Percentiles rank a stretch among this genome's conserved stretches.
Conservation (phyloP, 345 rosid species). For the Hibiscus syriacus region DNA sequence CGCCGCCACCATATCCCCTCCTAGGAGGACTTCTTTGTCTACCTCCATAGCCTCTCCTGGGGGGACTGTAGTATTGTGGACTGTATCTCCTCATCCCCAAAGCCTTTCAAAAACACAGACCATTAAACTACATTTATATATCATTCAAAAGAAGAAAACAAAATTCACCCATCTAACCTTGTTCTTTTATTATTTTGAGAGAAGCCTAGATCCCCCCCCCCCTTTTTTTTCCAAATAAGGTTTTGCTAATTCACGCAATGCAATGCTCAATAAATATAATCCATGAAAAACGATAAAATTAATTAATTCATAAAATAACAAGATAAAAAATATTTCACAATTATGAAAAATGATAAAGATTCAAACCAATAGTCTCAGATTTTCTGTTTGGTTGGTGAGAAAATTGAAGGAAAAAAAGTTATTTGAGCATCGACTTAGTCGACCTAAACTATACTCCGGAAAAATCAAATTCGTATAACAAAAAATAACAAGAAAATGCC, state of each 20-base stretch:
- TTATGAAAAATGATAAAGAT: not conserved
- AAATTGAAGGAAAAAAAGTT: not conserved
- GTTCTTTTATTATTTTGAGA: not conserved
- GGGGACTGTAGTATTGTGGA: constrained; percentile 71
- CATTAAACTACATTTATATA: not conserved
- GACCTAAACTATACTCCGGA: not conserved
- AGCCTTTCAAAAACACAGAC: constrained; percentile 10
- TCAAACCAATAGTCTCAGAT: not conserved
- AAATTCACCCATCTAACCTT: not conserved
- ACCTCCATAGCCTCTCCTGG: constrained; percentile 84
- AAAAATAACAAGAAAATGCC: not conserved
- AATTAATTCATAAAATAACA: not conserved
- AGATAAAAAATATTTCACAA: not conserved
- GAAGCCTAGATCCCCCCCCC: not conserved
- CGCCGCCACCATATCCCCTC: constrained; percentile 50
- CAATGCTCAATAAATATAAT: not conserved
- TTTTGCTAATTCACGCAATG: not conserved
- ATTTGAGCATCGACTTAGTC: not conserved
- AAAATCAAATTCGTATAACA: not conserved
- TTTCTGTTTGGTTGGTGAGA: not conserved
- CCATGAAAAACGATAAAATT: not conserved
- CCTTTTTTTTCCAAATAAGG: not conserved
- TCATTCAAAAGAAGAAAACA: not conserved
- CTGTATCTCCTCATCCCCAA: constrained; percentile 85
- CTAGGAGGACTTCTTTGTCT: constrained; percentile 64